Base-by-base conservation (phyloP, 306 rosid species). In the Prunus salicina region DNA sequence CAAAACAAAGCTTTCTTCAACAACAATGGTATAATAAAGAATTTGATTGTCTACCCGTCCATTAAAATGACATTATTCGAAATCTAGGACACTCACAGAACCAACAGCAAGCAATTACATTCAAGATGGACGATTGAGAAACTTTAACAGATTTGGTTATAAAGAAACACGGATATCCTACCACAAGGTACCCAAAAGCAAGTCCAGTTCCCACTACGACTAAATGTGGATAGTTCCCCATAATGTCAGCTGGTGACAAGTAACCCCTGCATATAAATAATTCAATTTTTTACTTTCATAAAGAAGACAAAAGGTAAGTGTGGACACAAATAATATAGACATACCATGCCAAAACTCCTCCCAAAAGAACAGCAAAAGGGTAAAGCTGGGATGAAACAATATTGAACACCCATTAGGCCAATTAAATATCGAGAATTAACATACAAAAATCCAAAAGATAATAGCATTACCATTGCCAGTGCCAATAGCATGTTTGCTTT, bases 141-240 rank as follows among this genome's bases (percentile, higher is more conserved):
- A 41, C 63, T 68, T 57, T 20, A 65, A 79, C 60, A 22, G 41
- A 78, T 47, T n/a, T 10, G 12, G 19, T 65, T 27, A 67, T 53
- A 80, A 32, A 68, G 69, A 76, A 58, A 73, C 65, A 77, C 0
- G 53, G 65, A 43, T 71, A 58, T 76, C 87, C 84, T 81, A 92
- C 98, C 93, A 96, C 99, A 72, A 96, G 88, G 76, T 78, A 96
- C 67, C 98, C 98, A 64, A 92, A 95, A 70, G 93, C 92, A 75
- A 92, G 97, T 71, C 97, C 97, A 6, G 92, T 89, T 87, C 98
- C 99, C 79, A 86, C 41, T 8, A 92, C 46, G 60, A 89, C 92
- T 80, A 96, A 84, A 88, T 92, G 96, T 76, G 93, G 98, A 83
- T 91, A 90, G 58, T 80, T 87, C 60, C 73, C 80, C 27, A 91